Percentiles rank a stretch among this genome's conserved stretches.
phyloP scores from a whole-genome alignment of 805 yeast genomes.

The Saccharomycopsis sp. region DNA sequence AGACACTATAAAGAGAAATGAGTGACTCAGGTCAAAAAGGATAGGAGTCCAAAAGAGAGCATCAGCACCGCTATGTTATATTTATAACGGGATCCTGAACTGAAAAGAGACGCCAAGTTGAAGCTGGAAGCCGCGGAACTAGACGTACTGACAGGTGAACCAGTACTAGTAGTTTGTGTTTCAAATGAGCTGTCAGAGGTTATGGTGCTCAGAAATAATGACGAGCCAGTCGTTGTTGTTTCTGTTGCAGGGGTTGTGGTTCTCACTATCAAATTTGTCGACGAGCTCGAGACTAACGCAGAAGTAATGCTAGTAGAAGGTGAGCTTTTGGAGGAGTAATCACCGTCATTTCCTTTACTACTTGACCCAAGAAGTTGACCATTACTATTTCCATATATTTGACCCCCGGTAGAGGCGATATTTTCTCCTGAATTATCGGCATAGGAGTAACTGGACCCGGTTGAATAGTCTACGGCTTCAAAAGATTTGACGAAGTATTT shows the following conservation, averaged over 20 bases:
- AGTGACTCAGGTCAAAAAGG: background rate
- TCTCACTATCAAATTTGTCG: background rate
- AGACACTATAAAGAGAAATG: background rate
- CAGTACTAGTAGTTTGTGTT: conserved; percentile 4
- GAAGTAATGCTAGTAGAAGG: background rate
- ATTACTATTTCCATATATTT: conserved; percentile 37
- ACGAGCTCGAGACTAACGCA: background rate
- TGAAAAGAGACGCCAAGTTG: background rate
- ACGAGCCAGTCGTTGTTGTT: background rate
- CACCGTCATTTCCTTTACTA: background rate
- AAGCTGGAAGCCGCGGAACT: background rate
- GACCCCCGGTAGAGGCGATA: conserved; percentile 21
- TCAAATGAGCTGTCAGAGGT: conserved; percentile 22
- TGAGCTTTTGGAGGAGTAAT: conserved; percentile 4
- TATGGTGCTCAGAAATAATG: background rate
- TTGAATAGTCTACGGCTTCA: conserved; percentile 45
- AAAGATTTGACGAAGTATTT: conserved; percentile 43
- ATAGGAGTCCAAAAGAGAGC: background rate
- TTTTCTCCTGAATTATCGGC: conserved; percentile 34
- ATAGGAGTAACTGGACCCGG: conserved; percentile 38
- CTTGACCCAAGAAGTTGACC: background rate
- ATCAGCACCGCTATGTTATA: background rate
- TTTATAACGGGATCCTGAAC: conserved; percentile 1
- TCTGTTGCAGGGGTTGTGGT: background rate
- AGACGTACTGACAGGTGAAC: background rate